Conservation (phyloP, 805 yeast genomes). For the Metschnikowia arizonensis region DNA sequence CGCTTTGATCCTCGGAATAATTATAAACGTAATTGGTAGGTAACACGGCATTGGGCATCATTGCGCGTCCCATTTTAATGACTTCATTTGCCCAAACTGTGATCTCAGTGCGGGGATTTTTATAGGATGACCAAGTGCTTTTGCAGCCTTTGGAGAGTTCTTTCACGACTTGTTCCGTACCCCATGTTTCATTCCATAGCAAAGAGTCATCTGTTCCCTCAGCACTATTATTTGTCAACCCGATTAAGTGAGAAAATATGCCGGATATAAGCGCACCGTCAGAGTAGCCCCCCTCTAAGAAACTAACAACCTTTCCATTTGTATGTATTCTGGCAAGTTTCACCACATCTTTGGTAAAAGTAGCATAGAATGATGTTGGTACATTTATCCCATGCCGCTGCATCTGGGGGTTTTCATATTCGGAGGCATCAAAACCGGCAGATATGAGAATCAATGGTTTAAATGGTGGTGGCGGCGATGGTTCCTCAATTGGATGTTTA, state of each 20-base stretch:
- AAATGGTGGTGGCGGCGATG: conserved; percentile 35
- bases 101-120: conserved; percentile 48
- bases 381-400: conserved; percentile 79
- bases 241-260: conserved; percentile 72
- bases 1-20: conserved; percentile 14
- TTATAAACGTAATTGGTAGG: conserved; percentile 36
- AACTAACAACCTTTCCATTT: conserved; percentile 58
- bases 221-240: conserved; percentile 48
- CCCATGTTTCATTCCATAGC: conserved; percentile 64
- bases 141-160: conserved; percentile 68
- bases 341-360: conserved; percentile 70
- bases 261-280: conserved; percentile 80
- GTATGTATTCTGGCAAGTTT: conserved; percentile 60
- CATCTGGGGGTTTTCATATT: conserved; percentile 77
- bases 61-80: conserved; percentile 55
- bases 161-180: conserved; percentile 54
- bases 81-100: conserved; percentile 64
- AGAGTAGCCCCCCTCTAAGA: conserved; percentile 84
- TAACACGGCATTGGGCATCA: conserved; percentile 51
- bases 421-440: conserved; percentile 87
- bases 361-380: conserved; percentile 73
- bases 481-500: conserved; percentile 26
- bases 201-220: conserved; percentile 23
- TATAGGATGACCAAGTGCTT: conserved; percentile 58
- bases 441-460: conserved; percentile 63